Conservation (phyloP, 1,139 yeast genomes). For the Lodderomyces parapsilosis region DNA sequence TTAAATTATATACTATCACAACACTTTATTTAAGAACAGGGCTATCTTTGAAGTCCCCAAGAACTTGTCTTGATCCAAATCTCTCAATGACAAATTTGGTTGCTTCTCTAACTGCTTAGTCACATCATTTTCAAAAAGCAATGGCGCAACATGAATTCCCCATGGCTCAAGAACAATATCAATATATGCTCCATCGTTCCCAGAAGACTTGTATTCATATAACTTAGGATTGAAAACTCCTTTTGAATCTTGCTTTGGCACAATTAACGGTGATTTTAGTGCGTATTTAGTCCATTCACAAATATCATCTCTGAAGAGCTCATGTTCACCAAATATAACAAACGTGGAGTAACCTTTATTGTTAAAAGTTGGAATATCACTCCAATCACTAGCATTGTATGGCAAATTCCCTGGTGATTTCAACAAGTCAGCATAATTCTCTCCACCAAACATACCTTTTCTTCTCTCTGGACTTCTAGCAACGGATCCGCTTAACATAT, state of each 20-base stretch:
- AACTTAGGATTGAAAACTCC: constrained; percentile 19
- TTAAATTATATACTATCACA: too few species aligned
- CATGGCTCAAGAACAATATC: constrained; percentile 37
- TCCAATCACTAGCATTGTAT: constrained; percentile 30
- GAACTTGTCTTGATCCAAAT: constrained; percentile 21
- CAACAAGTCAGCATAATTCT: constrained; percentile 9
- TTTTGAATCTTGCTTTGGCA: constrained; percentile 27
- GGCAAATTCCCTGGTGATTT: constrained; percentile 20
- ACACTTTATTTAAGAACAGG: constrained; percentile 26
- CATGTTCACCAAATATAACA: constrained; percentile 42
- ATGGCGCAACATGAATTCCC: constrained; percentile 42
- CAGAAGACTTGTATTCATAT: constrained; percentile 17
- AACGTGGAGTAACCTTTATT: constrained; percentile 27
- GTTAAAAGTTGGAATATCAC: constrained; percentile 29
- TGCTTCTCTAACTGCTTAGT: constrained; percentile 12
- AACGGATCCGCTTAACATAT: constrained; percentile 21
- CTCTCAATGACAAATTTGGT: constrained; percentile 11
- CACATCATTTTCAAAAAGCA: constrained; percentile 32
- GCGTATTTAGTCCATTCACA: constrained; percentile 37
- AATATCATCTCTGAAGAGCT: constrained; percentile 42
- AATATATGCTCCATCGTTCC: constrained; percentile 16
- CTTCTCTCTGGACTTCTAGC: not conserved
- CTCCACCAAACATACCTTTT: constrained; percentile 12
- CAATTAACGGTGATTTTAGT: constrained; percentile 25
- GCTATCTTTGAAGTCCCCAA: constrained; percentile 29